Conservation (phyloP, 2,329 filamentous ascomycete species). For the Fusarium papillatum region DNA sequence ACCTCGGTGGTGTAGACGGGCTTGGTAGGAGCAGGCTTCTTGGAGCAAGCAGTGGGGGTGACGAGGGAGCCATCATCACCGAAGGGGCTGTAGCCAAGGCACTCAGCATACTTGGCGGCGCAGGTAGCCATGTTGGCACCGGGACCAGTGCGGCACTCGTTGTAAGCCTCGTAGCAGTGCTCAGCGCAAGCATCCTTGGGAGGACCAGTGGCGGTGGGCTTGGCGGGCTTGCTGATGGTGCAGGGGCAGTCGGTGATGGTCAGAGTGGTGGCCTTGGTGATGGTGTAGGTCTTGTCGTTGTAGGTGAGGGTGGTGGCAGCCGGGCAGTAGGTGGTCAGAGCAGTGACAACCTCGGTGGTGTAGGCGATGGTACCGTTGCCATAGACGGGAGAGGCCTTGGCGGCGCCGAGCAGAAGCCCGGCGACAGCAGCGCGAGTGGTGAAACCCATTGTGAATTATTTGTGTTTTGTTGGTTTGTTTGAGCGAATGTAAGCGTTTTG, state of each 20-base stretch:
- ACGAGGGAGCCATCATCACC: constrained; percentile 20
- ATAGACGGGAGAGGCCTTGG: constrained; percentile 33
- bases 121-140: constrained; percentile 37
- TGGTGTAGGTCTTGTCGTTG: constrained; percentile 72
- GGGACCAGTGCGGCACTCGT: constrained; percentile 23
- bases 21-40: background rate
- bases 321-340: constrained; percentile 78
- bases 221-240: constrained; percentile 65
- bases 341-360: constrained; percentile 73
- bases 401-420: constrained; percentile 30
- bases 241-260: constrained; percentile 76
- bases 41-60: constrained; percentile 34
- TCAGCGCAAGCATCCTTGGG: constrained; percentile 35
- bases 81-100: constrained; percentile 41
- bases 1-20: constrained; percentile 62
- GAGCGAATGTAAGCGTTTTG: background rate
- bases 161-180: constrained; percentile 20
- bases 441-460: constrained; percentile 37
- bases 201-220: constrained; percentile 22
- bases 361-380: constrained; percentile 56
- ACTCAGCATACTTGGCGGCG: constrained; percentile 34
- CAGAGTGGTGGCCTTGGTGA: constrained; percentile 73
- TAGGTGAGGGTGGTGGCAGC: constrained; percentile 70
- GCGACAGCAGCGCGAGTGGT: constrained; percentile 34
- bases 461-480: constrained; percentile 3